Conservation (phyloP, 352 stramenopile species). For the Phytophthora podocarpi region DNA sequence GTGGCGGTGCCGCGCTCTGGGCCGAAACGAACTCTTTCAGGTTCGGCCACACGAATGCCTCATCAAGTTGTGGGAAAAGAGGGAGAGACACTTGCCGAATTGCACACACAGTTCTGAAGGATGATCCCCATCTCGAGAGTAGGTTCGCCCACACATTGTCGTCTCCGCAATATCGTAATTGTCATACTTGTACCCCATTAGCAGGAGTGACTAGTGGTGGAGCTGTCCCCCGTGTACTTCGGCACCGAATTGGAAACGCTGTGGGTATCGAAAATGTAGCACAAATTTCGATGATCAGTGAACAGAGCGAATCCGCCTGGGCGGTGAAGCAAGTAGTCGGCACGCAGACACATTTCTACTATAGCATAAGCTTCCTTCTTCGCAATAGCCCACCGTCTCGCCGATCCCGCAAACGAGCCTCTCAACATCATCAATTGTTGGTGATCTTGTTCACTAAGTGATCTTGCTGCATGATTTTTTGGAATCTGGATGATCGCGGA, state of each 20-base stretch:
- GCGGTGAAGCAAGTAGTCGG: slow-evolving; percentile 11
- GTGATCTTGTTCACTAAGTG: slow-evolving; percentile 6
- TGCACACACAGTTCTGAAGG: slow-evolving; percentile 1
- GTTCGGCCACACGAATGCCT: slow-evolving; percentile 3
- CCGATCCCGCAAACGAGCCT: slow-evolving; percentile 1
- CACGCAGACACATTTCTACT: not conserved
- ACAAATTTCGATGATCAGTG: slow-evolving; percentile 1
- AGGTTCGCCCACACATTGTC: slow-evolving; percentile 14
- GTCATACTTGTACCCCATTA: slow-evolving; percentile 5
- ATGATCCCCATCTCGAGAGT: slow-evolving; percentile 4
- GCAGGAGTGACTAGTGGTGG: not conserved
- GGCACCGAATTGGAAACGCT: not conserved
- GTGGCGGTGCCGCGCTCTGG: not conserved
- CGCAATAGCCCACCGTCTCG: slow-evolving; percentile 6
- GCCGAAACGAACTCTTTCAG: not conserved
- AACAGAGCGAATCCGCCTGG: not conserved
- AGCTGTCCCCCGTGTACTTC: slow-evolving; percentile 9
- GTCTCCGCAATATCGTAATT: slow-evolving; percentile 5
- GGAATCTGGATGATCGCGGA: not conserved
- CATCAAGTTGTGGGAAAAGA: slow-evolving; percentile 3
- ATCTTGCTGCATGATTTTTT: not conserved
- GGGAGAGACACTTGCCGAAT: slow-evolving; percentile 1
- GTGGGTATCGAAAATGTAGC: slow-evolving; percentile 1
- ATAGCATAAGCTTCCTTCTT: slow-evolving; percentile 14
- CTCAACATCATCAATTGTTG: slow-evolving; percentile 11